A percentile compares a stretch with the other conserved stretches of the same genome.
Conservation (phyloP, 2,329 filamentous ascomycete species). For the Ceratocystis eucalypticola region DNA sequence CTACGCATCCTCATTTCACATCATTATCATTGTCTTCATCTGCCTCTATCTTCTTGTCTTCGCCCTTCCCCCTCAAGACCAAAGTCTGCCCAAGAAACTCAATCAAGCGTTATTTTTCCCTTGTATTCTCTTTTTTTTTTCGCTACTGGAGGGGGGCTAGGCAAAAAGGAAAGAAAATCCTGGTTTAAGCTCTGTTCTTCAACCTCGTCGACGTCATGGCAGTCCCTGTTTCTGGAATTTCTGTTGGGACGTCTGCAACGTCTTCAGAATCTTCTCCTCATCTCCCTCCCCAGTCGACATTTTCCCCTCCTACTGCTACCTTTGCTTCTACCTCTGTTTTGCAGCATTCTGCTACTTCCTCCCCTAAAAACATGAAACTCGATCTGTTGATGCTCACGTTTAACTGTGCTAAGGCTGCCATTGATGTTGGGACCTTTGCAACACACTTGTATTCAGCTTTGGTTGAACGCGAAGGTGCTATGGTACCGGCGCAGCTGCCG, state of each 20-base stretch:
- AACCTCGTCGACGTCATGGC: conserved; percentile 10
- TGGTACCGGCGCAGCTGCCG: conserved; percentile 29
- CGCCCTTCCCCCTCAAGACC: neutral
- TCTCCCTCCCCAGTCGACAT: neutral
- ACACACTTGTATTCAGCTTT: conserved; percentile 53
- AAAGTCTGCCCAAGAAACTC: too few species aligned
- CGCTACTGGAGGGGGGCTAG: neutral
- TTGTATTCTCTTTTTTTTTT: conserved; percentile 11
- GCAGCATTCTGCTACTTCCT: neutral
- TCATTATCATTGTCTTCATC: too few species aligned
- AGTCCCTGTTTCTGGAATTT: neutral
- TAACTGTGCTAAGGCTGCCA: conserved; percentile 65
- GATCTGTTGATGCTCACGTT: conserved; percentile 73
- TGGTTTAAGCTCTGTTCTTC: neutral
- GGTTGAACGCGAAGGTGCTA: conserved; percentile 34
- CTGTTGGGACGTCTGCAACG: neutral
- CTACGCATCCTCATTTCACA: too few species aligned
- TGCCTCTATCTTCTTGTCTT: neutral
- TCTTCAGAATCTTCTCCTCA: neutral
- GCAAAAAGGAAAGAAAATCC: neutral
- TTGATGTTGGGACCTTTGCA: conserved; percentile 58
- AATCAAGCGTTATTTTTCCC: too few species aligned
- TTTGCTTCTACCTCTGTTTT: neutral
- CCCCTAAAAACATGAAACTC: conserved; percentile 28
- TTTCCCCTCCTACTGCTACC: neutral